Base-by-base conservation (phyloP, 495 filamentous ascomycete species). In the Penicillium ucsense region DNA sequence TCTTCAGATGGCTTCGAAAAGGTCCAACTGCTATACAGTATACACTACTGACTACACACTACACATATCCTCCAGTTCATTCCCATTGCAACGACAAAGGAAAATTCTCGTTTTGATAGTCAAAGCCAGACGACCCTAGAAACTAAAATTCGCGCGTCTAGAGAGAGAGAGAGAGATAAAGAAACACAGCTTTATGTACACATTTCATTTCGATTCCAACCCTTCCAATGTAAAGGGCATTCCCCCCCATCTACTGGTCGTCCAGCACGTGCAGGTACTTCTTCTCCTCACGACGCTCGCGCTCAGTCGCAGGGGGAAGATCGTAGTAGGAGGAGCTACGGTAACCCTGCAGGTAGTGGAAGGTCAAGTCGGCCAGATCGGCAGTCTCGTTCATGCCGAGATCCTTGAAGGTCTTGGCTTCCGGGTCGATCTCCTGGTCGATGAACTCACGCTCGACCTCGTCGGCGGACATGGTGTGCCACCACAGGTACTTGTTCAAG, bases 261-360 rank as follows among this genome's bases (percentile, higher is more conserved):
- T 95, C 88, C 55, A 91, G 74, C 58, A 97, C 87, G 61, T 97
- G 94, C 63, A 97, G 62, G 66, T 91, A 99, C 76, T 95, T 90
- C 79, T 79, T 91, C 69, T 99, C 91, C 65, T 96, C 91, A 58
- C 77, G 77, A 75, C 81, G 89, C 78, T 99, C 92, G 61, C 83
- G 84, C 77, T 95, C 89, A 11, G 91, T 95, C 57, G 87, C 81
- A 33, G 94, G 91, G 12, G 92, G 94, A 53, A 96, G 75, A 62
- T 97, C 90, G 71, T 90, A 96, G 77, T 81, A 89, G 45, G 80
- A 72, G 10, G 82, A 73, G 61, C 83, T 87, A 60, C 90, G 83
- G 73, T 87, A 94, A 62, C 79, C 81, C 81, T 89, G 81, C 80
- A 95, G 63, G 68, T 98, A 98, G 60, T 92, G 84, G 68, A 86